Percentiles rank a stretch among this genome's conserved stretches.
Conservation (phyloP, 1,284 basidiomycete species). For the Somion occarium region DNA sequence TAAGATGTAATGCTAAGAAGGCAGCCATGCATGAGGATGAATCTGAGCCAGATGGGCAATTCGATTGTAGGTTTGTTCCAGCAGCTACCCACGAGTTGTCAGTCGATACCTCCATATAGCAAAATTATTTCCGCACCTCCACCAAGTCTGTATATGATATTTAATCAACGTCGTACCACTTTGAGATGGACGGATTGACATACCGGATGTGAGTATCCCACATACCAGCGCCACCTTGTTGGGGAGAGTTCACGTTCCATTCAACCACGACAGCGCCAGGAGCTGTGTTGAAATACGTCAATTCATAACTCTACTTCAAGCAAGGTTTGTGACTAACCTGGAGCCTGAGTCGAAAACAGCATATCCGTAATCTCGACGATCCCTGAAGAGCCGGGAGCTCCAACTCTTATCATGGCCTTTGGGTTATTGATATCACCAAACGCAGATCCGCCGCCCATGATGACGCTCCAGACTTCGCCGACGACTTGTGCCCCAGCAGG, state of each 20-base stretch:
- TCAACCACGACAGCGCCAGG: constrained; percentile 68
- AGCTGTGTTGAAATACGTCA: constrained; percentile 28
- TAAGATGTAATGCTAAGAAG: constrained; percentile 63
- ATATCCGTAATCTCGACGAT: constrained; percentile 60
- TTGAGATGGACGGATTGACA: not conserved
- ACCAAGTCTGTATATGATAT: constrained; percentile 16
- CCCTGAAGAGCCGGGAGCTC: constrained; percentile 42
- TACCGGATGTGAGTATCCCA: constrained; percentile 65
- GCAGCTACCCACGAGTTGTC: no score
- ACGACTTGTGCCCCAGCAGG: constrained; percentile 67
- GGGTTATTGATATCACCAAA: constrained; percentile 57
- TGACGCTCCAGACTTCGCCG: constrained; percentile 74
- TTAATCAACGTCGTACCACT: not conserved
- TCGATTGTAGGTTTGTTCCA: constrained; percentile 49
- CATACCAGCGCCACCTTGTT: constrained; percentile 60
- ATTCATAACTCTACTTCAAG: not conserved
- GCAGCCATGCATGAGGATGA: constrained; percentile 48
- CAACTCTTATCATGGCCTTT: constrained; percentile 53
- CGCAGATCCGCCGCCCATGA: constrained; percentile 58
- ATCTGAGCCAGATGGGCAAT: constrained; percentile 39
- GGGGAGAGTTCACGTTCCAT: constrained; percentile 63
- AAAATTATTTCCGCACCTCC: no score
- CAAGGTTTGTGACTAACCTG: constrained; percentile 33
- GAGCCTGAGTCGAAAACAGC: constrained; percentile 48
- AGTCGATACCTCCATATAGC: no score